A percentile compares a stretch with the other conserved stretches of the same genome.
Evolutionary conservation across 2,329 filamentous ascomycete species (phyloP).

Genomic region (Laburnicola sp.): DNA sequence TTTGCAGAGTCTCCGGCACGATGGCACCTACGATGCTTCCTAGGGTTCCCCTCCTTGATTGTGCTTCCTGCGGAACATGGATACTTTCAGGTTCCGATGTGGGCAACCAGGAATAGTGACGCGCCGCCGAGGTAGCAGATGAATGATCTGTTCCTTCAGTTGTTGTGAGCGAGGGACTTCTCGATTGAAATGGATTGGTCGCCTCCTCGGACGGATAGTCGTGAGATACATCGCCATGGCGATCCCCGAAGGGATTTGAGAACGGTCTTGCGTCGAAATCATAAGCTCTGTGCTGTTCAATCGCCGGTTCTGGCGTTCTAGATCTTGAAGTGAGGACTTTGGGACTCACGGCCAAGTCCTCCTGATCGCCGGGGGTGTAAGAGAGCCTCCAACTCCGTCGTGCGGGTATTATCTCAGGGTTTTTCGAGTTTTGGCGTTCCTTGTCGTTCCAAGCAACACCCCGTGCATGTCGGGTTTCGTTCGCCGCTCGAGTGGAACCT

Average conservation of each 20-base stretch:
- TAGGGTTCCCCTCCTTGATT: constrained; percentile 19
- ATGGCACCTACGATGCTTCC: constrained; percentile 22
- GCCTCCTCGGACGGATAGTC: not conserved
- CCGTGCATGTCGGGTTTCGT: not conserved
- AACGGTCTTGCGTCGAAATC: not conserved
- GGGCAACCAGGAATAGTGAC: constrained; percentile 11
- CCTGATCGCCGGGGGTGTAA: constrained; percentile 2
- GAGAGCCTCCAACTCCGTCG: constrained; percentile 8
- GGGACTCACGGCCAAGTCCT: constrained; percentile 4
- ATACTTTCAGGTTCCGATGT: constrained; percentile 1
- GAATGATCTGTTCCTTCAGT: not conserved
- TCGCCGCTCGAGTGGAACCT: not conserved
- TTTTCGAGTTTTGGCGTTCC: not conserved
- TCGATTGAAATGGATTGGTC: not conserved
- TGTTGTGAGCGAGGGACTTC: constrained; percentile 13
- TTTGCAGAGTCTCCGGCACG: constrained; percentile 20
- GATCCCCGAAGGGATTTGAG: not conserved
- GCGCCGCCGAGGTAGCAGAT: not conserved
- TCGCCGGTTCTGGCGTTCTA: not conserved
- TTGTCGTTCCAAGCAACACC: not conserved
- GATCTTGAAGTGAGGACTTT: not conserved
- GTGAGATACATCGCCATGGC: not conserved
- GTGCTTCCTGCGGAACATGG: constrained; percentile 11
- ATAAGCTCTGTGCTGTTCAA: not conserved
- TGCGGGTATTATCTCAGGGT: not conserved